Base-by-base conservation (phyloP, 495 filamentous ascomycete species). In the Penicillium pancosmium region DNA sequence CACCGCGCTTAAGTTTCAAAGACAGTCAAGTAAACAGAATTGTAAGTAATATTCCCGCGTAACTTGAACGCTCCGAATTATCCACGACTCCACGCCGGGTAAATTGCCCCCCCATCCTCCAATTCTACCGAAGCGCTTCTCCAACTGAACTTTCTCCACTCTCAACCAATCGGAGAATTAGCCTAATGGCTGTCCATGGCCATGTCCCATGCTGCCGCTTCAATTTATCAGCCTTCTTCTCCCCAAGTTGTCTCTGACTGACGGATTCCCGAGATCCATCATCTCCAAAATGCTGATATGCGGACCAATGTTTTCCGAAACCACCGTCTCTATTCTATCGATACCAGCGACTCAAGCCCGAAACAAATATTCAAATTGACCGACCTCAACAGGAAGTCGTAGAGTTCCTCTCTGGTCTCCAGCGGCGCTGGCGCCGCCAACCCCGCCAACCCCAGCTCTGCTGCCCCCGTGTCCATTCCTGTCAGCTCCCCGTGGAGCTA, bases 121-220 rank as follows among this genome's bases (percentile, higher is more conserved):
- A 44, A 44, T 44, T 44, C 41, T 44, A 44, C 41, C 41, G 41
- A 44, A 44, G 41, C 4, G 4, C 41, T 44, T 44, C 41, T 44
- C 41, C 41, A 44, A 44, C 16, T 40, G 6, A 31, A 31, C 27
- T 40, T 5, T 18, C 41, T 18, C 41, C 41, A 18, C 41, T 9
- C 16, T 8, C n/a, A 44, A 19, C 41, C 41, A 44, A 16, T 44
- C 41, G 41, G 41, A 1, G 8, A 44, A 44, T 44, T 19, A 44
- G n/a, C n/a, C 16, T 9, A 44, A 44, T 44, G 15, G n/a, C 7
- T 21, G n/a, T 15, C n/a, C 40, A 43, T 21, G 40, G 4, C 2
- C 40, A 43, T 18, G 15, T 43, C n/a, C n/a, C 40, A 43, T 44
- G 5, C 16, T 44, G 41, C 41, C n/a, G 41, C n/a, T 18, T 44